These are phyloP conservation scores for Botrytis sinoallii DNA, from an alignment of 2,329 filamentous ascomycete genomes.

Conservation along the genomic window DNA sequence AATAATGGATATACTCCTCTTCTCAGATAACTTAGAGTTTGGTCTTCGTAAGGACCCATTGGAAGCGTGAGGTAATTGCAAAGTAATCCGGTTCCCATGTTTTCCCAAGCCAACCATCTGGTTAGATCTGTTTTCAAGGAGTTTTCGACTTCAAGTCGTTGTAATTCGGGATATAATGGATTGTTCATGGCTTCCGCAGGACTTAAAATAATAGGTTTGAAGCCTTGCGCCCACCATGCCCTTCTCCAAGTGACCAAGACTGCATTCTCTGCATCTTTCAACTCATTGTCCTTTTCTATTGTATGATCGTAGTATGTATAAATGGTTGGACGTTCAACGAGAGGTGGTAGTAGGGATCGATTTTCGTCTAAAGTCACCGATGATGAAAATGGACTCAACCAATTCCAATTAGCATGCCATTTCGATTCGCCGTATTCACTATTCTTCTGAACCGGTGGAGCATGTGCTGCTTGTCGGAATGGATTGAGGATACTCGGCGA, in stretches of 20 bases:
- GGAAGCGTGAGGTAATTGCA: slow-evolving; percentile 78
- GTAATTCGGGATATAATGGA: slow-evolving; percentile 70
- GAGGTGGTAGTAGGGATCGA: slow-evolving; percentile 76
- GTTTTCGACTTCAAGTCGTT: slow-evolving; percentile 57
- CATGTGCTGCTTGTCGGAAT: slow-evolving; percentile 67
- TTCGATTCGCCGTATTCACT: slow-evolving; percentile 74
- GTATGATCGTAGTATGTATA: slow-evolving; percentile 89
- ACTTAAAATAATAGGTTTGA: slow-evolving; percentile 78
- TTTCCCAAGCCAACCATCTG: slow-evolving; percentile 89
- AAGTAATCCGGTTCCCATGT: slow-evolving; percentile 81
- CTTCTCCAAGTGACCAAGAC: slow-evolving; percentile 84
- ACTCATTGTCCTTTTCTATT: slow-evolving; percentile 57
- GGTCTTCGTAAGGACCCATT: slow-evolving; percentile 74
- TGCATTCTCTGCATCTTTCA: slow-evolving; percentile 70
- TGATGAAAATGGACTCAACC: slow-evolving; percentile 86
- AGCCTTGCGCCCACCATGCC: slow-evolving; percentile 94
- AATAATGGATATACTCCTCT: slow-evolving; percentile 71
- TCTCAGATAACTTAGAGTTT: slow-evolving; percentile 68
- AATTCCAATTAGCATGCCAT: slow-evolving; percentile 89
- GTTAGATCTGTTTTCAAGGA: slow-evolving; percentile 68
- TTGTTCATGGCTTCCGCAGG: slow-evolving; percentile 79
- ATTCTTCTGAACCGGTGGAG: slow-evolving; percentile 70
- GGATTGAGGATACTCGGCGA: slow-evolving; percentile 54
- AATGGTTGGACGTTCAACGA: slow-evolving; percentile 66
- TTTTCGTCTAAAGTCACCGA: slow-evolving; percentile 77